phyloP scores from a whole-genome alignment of 495 filamentous ascomycete species.

The Melanomma pulvis-pyrius region DNA sequence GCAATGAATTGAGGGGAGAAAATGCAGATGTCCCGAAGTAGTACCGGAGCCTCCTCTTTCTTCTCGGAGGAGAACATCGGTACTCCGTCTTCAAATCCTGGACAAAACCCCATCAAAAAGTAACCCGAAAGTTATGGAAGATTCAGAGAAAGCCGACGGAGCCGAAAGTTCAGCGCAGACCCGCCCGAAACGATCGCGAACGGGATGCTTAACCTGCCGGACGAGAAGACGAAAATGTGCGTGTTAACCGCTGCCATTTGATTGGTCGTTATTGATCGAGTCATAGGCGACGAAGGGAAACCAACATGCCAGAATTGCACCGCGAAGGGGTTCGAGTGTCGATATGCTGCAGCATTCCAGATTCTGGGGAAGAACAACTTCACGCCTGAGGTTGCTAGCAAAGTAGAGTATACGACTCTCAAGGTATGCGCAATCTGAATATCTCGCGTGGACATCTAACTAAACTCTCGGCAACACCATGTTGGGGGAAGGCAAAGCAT shows the following conservation, averaged over 20 bases:
- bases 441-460: not conserved
- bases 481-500: not conserved
- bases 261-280: not conserved
- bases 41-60: conserved; percentile 1
- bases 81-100: not conserved
- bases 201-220: conserved; percentile 14
- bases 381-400: conserved; percentile 1
- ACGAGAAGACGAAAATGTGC: conserved; percentile 14
- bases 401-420: not conserved
- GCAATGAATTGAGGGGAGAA: not conserved
- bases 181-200: conserved; percentile 11
- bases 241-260: not conserved
- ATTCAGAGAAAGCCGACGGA: not conserved
- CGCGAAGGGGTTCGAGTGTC: conserved; percentile 15
- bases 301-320: conserved; percentile 20
- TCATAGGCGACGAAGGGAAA: conserved; percentile 18
- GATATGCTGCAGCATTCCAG: conserved; percentile 1
- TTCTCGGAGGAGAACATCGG: not conserved
- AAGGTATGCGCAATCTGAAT: not conserved
- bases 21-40: not conserved
- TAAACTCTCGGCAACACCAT: not conserved
- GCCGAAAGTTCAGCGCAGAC: not conserved
- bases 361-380: conserved; percentile 12
- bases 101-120: not conserved
- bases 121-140: not conserved